phyloP scores from a whole-genome alignment of 2,329 filamentous ascomycete genomes.

The Stachybotrys chartarum region DNA sequence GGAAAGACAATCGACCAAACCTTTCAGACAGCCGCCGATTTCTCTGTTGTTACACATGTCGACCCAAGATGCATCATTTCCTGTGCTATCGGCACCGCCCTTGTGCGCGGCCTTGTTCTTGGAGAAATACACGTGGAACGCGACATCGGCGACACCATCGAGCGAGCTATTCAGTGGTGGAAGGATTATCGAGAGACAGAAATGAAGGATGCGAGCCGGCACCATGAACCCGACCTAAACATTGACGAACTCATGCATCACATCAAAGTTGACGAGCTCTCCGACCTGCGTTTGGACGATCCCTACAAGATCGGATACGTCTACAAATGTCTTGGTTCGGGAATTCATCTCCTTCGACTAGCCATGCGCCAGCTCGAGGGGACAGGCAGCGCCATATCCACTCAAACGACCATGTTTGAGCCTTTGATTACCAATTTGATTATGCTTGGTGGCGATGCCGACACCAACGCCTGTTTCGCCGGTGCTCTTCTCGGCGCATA shows the following conservation, averaged over 20 bases:
- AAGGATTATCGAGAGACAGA: conserved; percentile 9
- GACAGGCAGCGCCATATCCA: conserved; percentile 6
- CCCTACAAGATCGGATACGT: conserved; percentile 41
- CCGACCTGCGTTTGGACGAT: conserved; percentile 37
- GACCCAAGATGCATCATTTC: conserved; percentile 44
- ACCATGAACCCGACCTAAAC: conserved; percentile 26
- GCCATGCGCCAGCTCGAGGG: conserved; percentile 28
- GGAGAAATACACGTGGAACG: conserved; percentile 32
- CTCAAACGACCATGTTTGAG: conserved; percentile 31
- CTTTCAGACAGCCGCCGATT: conserved; percentile 32
- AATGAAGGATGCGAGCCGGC: conserved; percentile 13
- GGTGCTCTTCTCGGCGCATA: conserved; percentile 41
- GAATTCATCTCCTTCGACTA: conserved; percentile 34
- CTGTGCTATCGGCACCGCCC: conserved; percentile 37
- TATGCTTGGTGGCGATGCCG: conserved; percentile 46
- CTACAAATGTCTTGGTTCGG: conserved; percentile 44
- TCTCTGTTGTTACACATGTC: conserved; percentile 39
- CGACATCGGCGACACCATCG: conserved; percentile 33
- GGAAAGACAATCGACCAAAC: conserved; percentile 30
- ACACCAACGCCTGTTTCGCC: conserved; percentile 46
- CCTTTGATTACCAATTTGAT: conserved; percentile 38
- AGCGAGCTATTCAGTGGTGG: conserved; percentile 32
- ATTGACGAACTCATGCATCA: conserved; percentile 33
- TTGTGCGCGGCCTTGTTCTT: conserved; percentile 37
- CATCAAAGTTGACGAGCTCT: conserved; percentile 25